phyloP scores from a whole-genome alignment of 2,329 filamentous ascomycete genomes.

The Tetracladium maxilliforme region DNA sequence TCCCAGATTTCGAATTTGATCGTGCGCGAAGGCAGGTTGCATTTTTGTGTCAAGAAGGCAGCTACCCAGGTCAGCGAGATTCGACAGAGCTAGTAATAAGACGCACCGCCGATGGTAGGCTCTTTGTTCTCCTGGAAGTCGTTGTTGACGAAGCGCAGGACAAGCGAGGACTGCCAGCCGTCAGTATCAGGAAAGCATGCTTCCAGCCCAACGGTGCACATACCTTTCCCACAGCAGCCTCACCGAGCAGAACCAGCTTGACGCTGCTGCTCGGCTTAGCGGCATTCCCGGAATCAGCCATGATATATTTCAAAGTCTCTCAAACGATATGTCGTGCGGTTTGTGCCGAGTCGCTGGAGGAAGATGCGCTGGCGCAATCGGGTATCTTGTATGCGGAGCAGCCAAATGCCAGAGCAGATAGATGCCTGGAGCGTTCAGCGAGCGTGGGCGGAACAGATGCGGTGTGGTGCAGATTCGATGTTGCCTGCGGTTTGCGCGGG shows the following conservation, averaged over 20 bases:
- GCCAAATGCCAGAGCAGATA: no score
- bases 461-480: no score
- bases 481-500: no score
- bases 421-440: no score
- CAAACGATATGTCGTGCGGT: no score
- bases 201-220: neutral
- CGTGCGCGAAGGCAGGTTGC: conserved; percentile 81
- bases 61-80: conserved; percentile 34
- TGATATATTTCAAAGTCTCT: no score
- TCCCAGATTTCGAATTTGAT: conserved; percentile 98
- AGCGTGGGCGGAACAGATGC: no score
- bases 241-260: conserved; percentile 94
- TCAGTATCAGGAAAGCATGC: conserved; percentile 1
- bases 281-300: conserved; percentile 57
- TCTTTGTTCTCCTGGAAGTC: conserved; percentile 99
- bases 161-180: conserved; percentile 69
- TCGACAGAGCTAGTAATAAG: conserved; percentile 1
- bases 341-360: no score
- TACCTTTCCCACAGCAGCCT: conserved; percentile 98
- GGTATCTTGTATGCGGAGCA: no score
- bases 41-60: conserved; percentile 97
- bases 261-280: conserved; percentile 99
- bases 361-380: no score
- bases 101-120: conserved; percentile 88
- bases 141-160: conserved; percentile 97